Percentiles rank a stretch among this genome's conserved stretches.
These are phyloP conservation scores for Babesia bigemina DNA, from an alignment of 169 alveolate species.

Conservation along the genomic window DNA sequence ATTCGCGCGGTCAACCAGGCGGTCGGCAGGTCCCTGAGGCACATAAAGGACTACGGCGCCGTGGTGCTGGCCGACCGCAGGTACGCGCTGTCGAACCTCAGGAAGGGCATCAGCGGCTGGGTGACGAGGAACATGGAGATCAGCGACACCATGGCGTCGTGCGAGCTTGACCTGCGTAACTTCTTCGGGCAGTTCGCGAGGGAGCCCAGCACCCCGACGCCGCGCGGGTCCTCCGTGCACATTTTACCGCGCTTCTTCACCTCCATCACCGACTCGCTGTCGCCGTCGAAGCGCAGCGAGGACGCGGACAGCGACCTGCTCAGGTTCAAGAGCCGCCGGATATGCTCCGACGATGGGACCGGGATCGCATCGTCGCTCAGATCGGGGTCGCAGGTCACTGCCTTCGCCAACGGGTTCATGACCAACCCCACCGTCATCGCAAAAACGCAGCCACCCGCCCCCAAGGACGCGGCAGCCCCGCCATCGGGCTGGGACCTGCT, in stretches of 20 bases:
- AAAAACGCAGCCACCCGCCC: neutral
- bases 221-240: neutral
- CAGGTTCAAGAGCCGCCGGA: constrained; percentile 18
- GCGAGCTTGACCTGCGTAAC: constrained; percentile 6
- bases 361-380: constrained; percentile 7
- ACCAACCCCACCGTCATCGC: neutral
- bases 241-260: neutral
- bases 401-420: constrained; percentile 17
- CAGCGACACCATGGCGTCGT: constrained; percentile 24
- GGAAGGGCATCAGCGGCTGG: constrained; percentile 86
- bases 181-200: constrained; percentile 29
- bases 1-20: constrained; percentile 95
- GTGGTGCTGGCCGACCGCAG: constrained; percentile 88
- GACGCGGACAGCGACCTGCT: neutral
- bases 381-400: constrained; percentile 4
- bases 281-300: neutral
- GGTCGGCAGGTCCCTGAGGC: constrained; percentile 95
- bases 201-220: neutral
- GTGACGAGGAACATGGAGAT: constrained; percentile 55
- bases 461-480: neutral
- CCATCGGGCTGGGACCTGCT: constrained; percentile 24
- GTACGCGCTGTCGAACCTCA: constrained; percentile 74
- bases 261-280: constrained; percentile 1
- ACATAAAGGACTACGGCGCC: constrained; percentile 91
- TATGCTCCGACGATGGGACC: neutral